These are phyloP conservation scores for Pseudogymnoascus sp. DNA, from an alignment of 2,329 filamentous ascomycete species.

Conservation along the genomic window DNA sequence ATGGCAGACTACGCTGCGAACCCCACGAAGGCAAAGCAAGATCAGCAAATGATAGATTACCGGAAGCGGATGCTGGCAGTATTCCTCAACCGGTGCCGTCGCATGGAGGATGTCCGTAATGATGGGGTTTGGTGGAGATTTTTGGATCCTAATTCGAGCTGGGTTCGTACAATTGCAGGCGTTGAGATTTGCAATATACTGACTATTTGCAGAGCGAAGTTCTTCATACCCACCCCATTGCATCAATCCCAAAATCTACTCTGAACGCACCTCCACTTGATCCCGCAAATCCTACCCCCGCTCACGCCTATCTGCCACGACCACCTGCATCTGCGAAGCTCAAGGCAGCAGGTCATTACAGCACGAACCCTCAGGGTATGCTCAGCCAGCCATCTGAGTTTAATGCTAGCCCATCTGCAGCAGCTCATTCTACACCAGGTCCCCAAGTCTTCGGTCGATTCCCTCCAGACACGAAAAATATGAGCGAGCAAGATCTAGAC, in stretches of 20 bases:
- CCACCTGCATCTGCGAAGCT: slow-evolving; percentile 81
- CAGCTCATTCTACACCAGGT: slow-evolving; percentile 49
- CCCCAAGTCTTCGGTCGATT: slow-evolving; percentile 68
- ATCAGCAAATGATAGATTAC: slow-evolving; percentile 91
- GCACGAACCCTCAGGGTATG: slow-evolving; percentile 40
- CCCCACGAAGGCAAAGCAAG: slow-evolving; percentile 95
- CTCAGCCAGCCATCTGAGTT: slow-evolving; percentile 45
- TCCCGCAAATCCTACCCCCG: slow-evolving; percentile 81
- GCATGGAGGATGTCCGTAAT: slow-evolving; percentile 83
- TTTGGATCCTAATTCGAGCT: slow-evolving; percentile 94
- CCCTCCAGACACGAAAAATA: slow-evolving; percentile 64
- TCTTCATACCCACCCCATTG: slow-evolving; percentile 81
- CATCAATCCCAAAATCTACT: slow-evolving; percentile 87
- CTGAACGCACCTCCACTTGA: slow-evolving; percentile 93
- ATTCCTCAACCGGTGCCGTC: slow-evolving; percentile 85
- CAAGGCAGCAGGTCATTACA: slow-evolving; percentile 40
- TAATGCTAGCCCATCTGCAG: slow-evolving; percentile 39
- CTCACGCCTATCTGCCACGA: slow-evolving; percentile 79
- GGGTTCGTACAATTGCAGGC: slow-evolving; percentile 41
- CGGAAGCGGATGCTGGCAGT: slow-evolving; percentile 95
- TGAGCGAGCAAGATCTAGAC: slow-evolving; percentile 86
- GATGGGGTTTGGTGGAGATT: slow-evolving; percentile 98
- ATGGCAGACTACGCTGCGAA: slow-evolving; percentile 99
- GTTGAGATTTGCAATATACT: slow-evolving; percentile 10
- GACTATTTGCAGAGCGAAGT: slow-evolving; percentile 70